Base-by-base conservation (phyloP, 768 basidiomycete species). In the Mrakia gelida region DNA sequence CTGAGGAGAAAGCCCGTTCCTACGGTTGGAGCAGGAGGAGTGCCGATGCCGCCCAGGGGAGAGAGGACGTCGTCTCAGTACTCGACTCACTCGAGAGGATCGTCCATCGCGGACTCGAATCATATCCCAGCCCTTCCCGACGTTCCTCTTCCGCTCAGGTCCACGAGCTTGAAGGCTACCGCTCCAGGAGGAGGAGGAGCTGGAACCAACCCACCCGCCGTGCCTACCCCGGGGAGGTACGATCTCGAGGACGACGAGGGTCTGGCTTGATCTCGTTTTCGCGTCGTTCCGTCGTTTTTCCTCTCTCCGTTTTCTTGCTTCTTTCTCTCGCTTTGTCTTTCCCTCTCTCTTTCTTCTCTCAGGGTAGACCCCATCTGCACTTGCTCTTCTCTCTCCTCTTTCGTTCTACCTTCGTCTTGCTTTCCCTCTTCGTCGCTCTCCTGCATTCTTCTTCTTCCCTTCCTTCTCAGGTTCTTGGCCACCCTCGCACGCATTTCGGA, bases 131-230 rank as follows among this genome's bases (percentile, higher is more conserved):
- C 45, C 9, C 45, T 45, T 11, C 45, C 45, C 45, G 45, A 45
- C 45, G 45, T 38, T 5, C 67, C 67, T 11, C 9, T 70, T 2
- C 65, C 65, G 34, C 6, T 71, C 26, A 56, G 52, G 49, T 59
- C 56, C 56, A 73, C 52, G 21, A 73, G 72, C n/a, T 54, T 38
- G 34, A 61, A 72, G 71, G 52, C n/a, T 41, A 32, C 30, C 18
- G 10, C 18, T 2, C 54, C 9, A 26, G 34, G 43, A 45, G 15
- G 43, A 43, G n/a, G 68, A 45, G 34, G 68, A 15, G 68, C n/a
- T n/a, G n/a, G 23, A 26, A 23, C 11, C 45, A 45, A 45, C 45
- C 5, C 10, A 10, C 43, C 43, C 1, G 26, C n/a, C 2, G 56
- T 28, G 6, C 23, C 52, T 18, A 52, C 21, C n/a, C 9, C 26